Percentiles rank a stretch among this genome's conserved stretches.
phyloP scores from a whole-genome alignment of 1,284 basidiomycete species.

The Puccinia brachypodii region DNA sequence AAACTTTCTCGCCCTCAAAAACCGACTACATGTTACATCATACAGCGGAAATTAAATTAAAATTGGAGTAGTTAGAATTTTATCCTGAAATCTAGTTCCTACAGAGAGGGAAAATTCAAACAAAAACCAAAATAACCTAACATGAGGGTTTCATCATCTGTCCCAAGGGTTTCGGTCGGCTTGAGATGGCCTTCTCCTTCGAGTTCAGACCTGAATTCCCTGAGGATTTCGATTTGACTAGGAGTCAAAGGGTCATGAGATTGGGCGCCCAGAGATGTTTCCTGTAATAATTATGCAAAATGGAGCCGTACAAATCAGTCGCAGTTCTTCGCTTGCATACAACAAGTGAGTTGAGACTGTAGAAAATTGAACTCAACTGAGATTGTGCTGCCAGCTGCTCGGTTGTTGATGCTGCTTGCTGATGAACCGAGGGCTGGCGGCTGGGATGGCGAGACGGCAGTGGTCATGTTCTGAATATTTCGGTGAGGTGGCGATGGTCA shows the following conservation, averaged over 20 bases:
- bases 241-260: slow-evolving; percentile 6
- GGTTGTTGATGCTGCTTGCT: neutral
- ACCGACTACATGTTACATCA: slow-evolving; percentile 26
- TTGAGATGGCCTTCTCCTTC: slow-evolving; percentile 36
- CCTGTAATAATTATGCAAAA: neutral
- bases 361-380: neutral
- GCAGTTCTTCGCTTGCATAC: neutral
- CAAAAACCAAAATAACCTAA: slow-evolving; percentile 25
- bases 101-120: neutral
- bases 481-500: neutral
- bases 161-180: slow-evolving; percentile 30
- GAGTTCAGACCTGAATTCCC: slow-evolving; percentile 29
- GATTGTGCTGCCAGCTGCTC: neutral
- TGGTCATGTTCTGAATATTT: neutral
- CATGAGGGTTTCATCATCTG: slow-evolving; percentile 47
- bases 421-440: neutral
- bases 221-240: slow-evolving; percentile 32
- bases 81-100: neutral
- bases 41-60: neutral
- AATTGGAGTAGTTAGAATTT: neutral
- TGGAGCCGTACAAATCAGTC: neutral
- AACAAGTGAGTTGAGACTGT: neutral
- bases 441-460: neutral
- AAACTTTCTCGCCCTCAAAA: slow-evolving; percentile 48
- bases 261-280: neutral